Conservation (phyloP, 2,329 filamentous ascomycete genomes). For the Neonectria punicea region DNA sequence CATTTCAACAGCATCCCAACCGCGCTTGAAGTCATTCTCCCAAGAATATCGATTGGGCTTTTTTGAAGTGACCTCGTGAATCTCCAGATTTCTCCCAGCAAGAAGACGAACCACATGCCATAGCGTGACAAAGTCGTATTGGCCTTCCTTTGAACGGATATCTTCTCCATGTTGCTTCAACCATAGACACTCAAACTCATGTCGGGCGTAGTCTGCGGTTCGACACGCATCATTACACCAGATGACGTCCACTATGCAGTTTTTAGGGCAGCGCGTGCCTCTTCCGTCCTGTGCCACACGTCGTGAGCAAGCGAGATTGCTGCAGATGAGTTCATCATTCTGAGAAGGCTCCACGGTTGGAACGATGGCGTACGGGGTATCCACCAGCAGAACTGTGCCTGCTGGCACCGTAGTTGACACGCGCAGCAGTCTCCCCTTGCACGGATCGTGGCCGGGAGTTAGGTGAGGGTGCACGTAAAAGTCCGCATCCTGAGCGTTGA, state of each 20-base stretch:
- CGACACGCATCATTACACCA: conserved; percentile 42
- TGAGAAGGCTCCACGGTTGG: conserved; percentile 34
- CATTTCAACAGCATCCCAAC: conserved; percentile 40
- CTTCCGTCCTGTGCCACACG: conserved; percentile 27
- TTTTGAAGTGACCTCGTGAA: conserved; percentile 1
- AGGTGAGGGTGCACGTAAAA: conserved; percentile 40
- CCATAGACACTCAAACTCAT: conserved; percentile 44
- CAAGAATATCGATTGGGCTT: conserved; percentile 9
- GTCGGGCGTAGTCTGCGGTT: conserved; percentile 32
- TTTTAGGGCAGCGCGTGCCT: conserved; percentile 29
- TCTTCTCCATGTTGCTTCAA: conserved; percentile 30
- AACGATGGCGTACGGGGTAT: conserved; percentile 43
- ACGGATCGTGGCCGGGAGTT: conserved; percentile 37
- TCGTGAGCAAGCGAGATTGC: conserved; percentile 41
- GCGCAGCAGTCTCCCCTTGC: conserved; percentile 42
- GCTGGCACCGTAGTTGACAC: conserved; percentile 34
- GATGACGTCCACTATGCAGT: conserved; percentile 39
- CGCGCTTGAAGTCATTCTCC: conserved; percentile 35
- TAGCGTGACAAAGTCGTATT: conserved; percentile 43
- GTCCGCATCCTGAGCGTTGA: conserved; percentile 28
- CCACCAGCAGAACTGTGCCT: conserved; percentile 43
- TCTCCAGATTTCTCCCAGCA: conserved; percentile 38
- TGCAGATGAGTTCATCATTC: conserved; percentile 38
- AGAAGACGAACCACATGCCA: conserved; percentile 45
- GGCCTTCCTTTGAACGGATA: conserved; percentile 32